These are phyloP conservation scores for Trichoderma sp. DNA, from an alignment of 2,329 filamentous ascomycete species.

Conservation along the genomic window DNA sequence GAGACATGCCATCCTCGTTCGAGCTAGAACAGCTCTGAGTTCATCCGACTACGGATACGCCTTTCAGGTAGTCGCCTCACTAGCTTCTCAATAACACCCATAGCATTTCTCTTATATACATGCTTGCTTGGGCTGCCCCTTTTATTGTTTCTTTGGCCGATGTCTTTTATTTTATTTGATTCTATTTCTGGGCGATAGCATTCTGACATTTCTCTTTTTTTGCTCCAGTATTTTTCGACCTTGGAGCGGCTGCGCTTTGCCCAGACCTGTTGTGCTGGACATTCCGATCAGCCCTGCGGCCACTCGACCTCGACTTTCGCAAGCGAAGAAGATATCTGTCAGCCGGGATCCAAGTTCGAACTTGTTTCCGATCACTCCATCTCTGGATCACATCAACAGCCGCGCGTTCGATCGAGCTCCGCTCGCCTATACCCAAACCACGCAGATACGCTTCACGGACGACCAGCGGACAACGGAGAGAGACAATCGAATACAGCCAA, in stretches of 20 bases:
- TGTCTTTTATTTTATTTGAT: not conserved
- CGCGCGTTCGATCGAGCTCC: constrained; percentile 19
- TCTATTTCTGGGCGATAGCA: not conserved
- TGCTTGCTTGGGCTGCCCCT: constrained; percentile 8
- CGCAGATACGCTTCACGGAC: not conserved
- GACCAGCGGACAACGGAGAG: constrained; percentile 20
- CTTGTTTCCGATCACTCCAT: not conserved
- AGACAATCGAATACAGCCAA: constrained; percentile 16
- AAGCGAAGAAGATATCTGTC: constrained; percentile 10
- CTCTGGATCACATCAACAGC: not conserved
- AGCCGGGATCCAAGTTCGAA: not conserved
- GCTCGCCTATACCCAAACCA: constrained; percentile 21
- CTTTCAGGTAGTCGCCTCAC: constrained; percentile 7
- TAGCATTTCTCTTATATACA: constrained; percentile 6
- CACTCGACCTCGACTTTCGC: constrained; percentile 25
- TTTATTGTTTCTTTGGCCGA: not conserved
- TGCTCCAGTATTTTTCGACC: constrained; percentile 66
- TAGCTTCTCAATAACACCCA: constrained; percentile 3
- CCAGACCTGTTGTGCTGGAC: constrained; percentile 42
- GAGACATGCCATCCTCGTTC: constrained; percentile 40
- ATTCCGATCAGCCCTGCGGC: constrained; percentile 29
- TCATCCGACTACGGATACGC: not conserved
- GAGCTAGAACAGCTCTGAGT: constrained; percentile 14
- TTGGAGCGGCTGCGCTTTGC: constrained; percentile 68
- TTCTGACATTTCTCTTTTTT: not conserved